phyloP scores from a whole-genome alignment of 2,329 filamentous ascomycete species.

The Metarhizium robertsii region DNA sequence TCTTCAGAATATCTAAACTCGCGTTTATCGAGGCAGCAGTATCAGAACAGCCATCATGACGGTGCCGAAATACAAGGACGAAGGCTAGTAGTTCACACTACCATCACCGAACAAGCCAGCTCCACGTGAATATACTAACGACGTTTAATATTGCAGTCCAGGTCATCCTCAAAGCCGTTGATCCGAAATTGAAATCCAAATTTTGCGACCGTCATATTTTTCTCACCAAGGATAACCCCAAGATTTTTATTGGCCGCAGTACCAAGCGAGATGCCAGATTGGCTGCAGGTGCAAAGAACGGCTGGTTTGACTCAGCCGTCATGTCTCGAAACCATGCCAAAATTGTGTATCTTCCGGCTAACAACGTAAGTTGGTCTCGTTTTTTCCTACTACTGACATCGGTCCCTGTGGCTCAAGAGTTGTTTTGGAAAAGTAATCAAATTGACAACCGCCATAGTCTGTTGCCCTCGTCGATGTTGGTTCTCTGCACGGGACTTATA shows the following conservation, averaged over 20 bases:
- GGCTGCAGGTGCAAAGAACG: conserved; percentile 40
- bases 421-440: neutral
- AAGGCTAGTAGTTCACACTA: conserved; percentile 4
- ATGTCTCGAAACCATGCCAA: conserved; percentile 62
- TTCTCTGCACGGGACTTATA: conserved; percentile 45
- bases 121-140: neutral
- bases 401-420: neutral
- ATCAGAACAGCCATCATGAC: neutral
- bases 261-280: conserved; percentile 28
- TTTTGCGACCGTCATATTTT: conserved; percentile 20
- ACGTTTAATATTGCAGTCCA: conserved; percentile 14
- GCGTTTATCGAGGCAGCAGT: neutral
- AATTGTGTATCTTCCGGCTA: conserved; percentile 32
- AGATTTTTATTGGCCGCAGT: conserved; percentile 31
- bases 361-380: conserved; percentile 28
- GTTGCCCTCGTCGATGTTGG: conserved; percentile 35
- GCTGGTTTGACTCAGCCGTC: conserved; percentile 61
- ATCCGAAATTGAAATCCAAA: conserved; percentile 11
- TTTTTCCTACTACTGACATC: neutral
- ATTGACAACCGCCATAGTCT: conserved; percentile 24
- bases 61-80: conserved; percentile 3
- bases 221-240: conserved; percentile 20
- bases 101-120: neutral
- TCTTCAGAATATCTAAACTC: neutral
- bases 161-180: conserved; percentile 18